Conservation (phyloP, 2,329 filamentous ascomycete genomes). For the Beauveria asiatica region DNA sequence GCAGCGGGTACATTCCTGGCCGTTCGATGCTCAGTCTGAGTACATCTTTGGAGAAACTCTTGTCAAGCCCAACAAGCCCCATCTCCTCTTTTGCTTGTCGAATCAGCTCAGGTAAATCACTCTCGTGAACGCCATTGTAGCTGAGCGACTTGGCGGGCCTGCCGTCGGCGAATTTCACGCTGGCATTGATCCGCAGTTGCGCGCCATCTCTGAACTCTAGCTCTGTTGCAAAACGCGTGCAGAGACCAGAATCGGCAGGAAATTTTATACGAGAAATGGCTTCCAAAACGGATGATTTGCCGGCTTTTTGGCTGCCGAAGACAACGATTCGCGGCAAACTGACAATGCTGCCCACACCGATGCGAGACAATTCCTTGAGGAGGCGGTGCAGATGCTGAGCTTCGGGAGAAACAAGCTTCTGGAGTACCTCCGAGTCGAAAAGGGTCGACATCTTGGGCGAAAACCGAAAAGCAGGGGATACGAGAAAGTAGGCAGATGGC, state of each 20-base stretch:
- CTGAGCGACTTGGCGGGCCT: slow-evolving; percentile 22
- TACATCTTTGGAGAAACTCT: slow-evolving; percentile 31
- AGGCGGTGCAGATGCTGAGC: not conserved
- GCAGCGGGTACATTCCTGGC: slow-evolving; percentile 33
- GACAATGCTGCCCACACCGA: not conserved
- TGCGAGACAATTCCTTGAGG: not conserved
- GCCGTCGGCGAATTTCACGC: slow-evolving; percentile 25
- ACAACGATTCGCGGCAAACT: slow-evolving; percentile 59
- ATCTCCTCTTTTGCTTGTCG: slow-evolving; percentile 38
- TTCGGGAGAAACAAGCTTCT: not conserved
- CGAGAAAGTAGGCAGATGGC: not conserved
- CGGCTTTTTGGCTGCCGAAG: slow-evolving; percentile 77
- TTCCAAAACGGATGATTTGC: slow-evolving; percentile 78
- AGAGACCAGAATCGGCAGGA: slow-evolving; percentile 34
- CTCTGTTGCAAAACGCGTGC: slow-evolving; percentile 44
- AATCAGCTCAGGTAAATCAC: slow-evolving; percentile 35
- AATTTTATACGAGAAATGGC: slow-evolving; percentile 45
- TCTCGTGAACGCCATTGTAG: slow-evolving; percentile 25
- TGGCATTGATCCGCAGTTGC: slow-evolving; percentile 26
- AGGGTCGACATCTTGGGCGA: not conserved
- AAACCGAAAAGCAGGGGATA: not conserved
- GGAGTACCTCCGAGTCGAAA: not conserved
- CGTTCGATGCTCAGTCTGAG: slow-evolving; percentile 33
- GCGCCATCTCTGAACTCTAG: slow-evolving; percentile 37
- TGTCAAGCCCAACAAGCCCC: slow-evolving; percentile 25